phyloP scores from a whole-genome alignment of 1,284 basidiomycete genomes.

The Rhodotorula sp. region DNA sequence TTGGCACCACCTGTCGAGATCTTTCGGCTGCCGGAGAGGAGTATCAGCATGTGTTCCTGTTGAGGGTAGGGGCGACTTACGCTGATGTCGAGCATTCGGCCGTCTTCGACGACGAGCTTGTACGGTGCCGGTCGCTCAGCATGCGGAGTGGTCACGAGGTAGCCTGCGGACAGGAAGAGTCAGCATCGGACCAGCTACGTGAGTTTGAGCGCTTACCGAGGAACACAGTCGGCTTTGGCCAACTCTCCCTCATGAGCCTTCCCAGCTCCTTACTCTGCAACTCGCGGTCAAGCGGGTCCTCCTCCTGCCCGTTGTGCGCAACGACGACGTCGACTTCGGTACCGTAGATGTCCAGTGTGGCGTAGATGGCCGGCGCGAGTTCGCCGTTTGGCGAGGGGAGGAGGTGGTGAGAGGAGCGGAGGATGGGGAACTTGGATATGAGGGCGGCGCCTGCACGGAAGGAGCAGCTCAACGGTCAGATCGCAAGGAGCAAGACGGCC shows the following conservation, averaged over 20 bases:
- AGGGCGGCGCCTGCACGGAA: constrained; percentile 59
- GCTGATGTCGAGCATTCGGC: constrained; percentile 57
- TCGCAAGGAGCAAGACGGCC: no score
- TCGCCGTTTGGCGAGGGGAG: constrained; percentile 83
- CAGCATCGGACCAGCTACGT: no score
- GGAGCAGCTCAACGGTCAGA: background rate
- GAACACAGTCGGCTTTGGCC: constrained; percentile 78
- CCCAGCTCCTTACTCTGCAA: constrained; percentile 81
- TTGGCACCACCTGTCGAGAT: constrained; percentile 64
- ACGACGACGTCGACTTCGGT: constrained; percentile 77
- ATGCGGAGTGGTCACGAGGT: constrained; percentile 70
- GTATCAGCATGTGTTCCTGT: background rate
- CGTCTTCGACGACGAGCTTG: constrained; percentile 61
- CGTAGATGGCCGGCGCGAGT: constrained; percentile 87
- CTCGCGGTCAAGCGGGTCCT: constrained; percentile 82
- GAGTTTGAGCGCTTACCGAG: constrained; percentile 54
- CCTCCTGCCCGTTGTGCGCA: constrained; percentile 92
- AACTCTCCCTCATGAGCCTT: constrained; percentile 68
- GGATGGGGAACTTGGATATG: constrained; percentile 87
- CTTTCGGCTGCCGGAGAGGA: constrained; percentile 35
- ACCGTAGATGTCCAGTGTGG: constrained; percentile 79
- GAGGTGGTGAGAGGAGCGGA: constrained; percentile 83
- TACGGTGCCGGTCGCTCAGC: constrained; percentile 76
- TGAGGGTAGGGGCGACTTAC: background rate
- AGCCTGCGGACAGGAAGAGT: constrained; percentile 36